Evolutionary conservation across 257 asterid species (phyloP), one percentile per base, ranked within the genome.

Genomic region (Scutellaria barbata): DNA sequence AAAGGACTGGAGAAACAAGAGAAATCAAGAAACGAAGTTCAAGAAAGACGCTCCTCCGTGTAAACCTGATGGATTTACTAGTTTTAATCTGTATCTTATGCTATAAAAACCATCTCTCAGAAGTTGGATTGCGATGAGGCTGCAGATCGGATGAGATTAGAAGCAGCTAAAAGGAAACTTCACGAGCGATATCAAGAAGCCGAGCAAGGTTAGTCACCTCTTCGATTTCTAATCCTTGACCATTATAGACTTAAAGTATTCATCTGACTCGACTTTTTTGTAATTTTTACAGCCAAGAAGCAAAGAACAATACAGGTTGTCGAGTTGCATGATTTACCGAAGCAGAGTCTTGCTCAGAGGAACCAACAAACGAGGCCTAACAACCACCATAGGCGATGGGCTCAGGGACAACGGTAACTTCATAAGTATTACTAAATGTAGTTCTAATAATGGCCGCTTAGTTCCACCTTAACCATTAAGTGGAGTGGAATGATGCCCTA

Each of bases 271-370:
- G 10, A 55, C 5, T 30, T 61, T 22, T 56, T 43, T 30, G 9
- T 41, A 43, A 56, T 61, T 16, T 50, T 39, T 39, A 73, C 83
- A 94, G 97, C 95, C 58, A 94, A 94, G 91, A 82, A 76, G 83
- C 96, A 86, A 71, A 77, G 97, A 60, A 92, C 93, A 30, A 81
- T 92, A 69, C 95, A 88, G 75, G 92, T 90, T 1, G 91, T 92
- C 80, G 98, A 92, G 87, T 81, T 85, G 74, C 84, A 46, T 1
- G 97, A 92, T 75, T 86, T 92, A 63, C 98, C 98, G 0, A 90
- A 87, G 83, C 92, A 90, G 62, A 74, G 85, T 48, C 45, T 64
- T 45, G 87, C 77, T 51, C 86, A 66, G 68, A 81, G 80, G 80
- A 86, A 89, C 73, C 84, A 81, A 41, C 81, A 83, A 62, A 75